Base-by-base conservation (phyloP, 176 grass and related monocot species). In the Hordeum vulgare region DNA sequence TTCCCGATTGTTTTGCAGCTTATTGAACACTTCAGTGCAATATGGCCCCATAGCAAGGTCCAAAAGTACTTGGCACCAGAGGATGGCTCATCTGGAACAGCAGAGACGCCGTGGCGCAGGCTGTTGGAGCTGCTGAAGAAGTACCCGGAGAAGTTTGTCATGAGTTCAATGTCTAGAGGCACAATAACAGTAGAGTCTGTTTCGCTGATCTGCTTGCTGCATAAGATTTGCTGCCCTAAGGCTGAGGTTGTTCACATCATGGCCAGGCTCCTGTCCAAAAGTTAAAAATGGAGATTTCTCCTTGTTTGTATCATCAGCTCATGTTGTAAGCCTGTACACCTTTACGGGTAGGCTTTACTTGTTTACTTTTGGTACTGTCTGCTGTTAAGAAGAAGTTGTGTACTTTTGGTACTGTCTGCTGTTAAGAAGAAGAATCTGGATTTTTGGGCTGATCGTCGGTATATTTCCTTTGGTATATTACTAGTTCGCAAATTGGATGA, bases 71-170 rank as follows among this genome's bases (percentile, higher is more conserved):
- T 91, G 29, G 49, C 45, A 45, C 82, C 76, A 40, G 85, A 92
- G 72, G 89, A 71, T 12, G 77, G 83, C 75, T 74, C 82, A 0
- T 88, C 58, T 78, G 85, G 86, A 81, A 75, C 71, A n/a, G 76
- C 89, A 81, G 65, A 80, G 10, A 86, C 39, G 59, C 85, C 91
- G 0, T 94, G 91, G 87, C 61, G 42, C 82, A 81, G 44, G 35
- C 69, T 97, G 49, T 67, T 91, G 80, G 36, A 76, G 33, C 87
- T 97, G 59, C 71, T 94, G 57, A 85, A 42, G 72, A 91, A 86
- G 68, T 83, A 91, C 57, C 94, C 89, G 6, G 85, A 94, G 41
- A 76, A 81, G 62, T 97, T 94, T 45, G 85, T 86, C 37, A 79
- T 88, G 36, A 81, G 68, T 60, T 73, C 81, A 26, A 51, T 85